phyloP scores from a whole-genome alignment of 176 grass and related monocot species.

The Triticum urartu region DNA sequence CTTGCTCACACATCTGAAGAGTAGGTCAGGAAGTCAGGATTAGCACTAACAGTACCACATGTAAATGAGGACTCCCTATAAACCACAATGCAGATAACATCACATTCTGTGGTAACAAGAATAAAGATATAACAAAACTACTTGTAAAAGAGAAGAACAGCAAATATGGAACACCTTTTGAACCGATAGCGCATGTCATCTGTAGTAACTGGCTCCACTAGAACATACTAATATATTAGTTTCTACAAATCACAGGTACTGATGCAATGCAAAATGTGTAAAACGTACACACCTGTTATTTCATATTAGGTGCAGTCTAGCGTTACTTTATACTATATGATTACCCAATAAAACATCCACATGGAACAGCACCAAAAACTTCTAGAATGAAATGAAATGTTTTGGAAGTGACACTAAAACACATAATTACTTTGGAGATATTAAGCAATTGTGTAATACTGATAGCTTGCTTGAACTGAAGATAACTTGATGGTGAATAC shows the following conservation, averaged over 20 bases:
- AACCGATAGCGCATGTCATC: background rate
- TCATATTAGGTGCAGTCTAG: background rate
- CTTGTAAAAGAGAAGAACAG: background rate
- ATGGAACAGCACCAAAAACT: constrained; percentile 2
- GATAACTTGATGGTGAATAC: background rate
- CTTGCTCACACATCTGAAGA: constrained; percentile 90
- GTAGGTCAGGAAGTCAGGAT: constrained; percentile 23
- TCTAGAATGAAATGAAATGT: background rate
- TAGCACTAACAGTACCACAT: constrained; percentile 20
- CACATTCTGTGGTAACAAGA: constrained; percentile 3
- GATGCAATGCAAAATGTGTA: constrained; percentile 9
- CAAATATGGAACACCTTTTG: background rate
- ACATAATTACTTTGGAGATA: background rate
- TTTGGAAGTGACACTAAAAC: background rate
- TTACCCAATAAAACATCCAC: background rate
- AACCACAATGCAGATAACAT: constrained; percentile 3
- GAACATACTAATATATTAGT: constrained; percentile 10
- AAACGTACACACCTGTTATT: background rate
- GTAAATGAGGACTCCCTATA: constrained; percentile 5
- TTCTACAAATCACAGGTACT: background rate
- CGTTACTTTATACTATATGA: background rate
- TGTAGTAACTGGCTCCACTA: background rate
- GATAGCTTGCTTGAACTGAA: constrained; percentile 1
- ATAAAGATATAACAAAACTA: background rate
- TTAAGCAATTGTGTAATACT: background rate